A percentile compares a stretch with the other conserved stretches of the same genome.
These are phyloP conservation scores for Psilocybe sp. DNA, from an alignment of 768 basidiomycete genomes.

Conservation along the genomic window DNA sequence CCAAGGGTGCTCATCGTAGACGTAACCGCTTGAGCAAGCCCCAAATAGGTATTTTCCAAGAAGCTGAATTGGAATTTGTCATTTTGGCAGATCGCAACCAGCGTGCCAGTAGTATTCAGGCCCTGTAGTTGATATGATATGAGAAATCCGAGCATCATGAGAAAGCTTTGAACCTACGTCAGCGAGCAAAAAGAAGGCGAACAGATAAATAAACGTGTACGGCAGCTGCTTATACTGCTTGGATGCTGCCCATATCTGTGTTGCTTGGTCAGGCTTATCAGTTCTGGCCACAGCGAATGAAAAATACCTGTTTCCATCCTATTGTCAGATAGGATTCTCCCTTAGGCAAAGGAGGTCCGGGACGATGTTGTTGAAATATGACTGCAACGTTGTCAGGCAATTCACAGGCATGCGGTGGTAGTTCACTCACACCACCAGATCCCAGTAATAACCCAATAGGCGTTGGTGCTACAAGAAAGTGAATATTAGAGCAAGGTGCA, in stretches of 20 bases:
- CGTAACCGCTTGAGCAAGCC: conserved; percentile 71
- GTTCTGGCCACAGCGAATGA: not conserved
- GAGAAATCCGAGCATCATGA: not conserved
- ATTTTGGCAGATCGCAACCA: conserved; percentile 77
- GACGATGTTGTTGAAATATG: conserved; percentile 81
- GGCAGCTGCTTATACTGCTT: conserved; percentile 78
- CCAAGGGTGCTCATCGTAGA: conserved; percentile 70
- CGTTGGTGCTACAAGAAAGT: conserved; percentile 48
- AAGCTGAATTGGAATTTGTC: conserved; percentile 81
- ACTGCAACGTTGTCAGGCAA: conserved; percentile 37
- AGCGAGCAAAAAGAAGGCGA: conserved; percentile 75
- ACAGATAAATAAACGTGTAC: conserved; percentile 78
- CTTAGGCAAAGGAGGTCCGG: conserved; percentile 75
- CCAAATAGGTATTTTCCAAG: conserved; percentile 76
- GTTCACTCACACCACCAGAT: conserved; percentile 81
- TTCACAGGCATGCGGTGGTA: not conserved
- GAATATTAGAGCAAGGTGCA: not conserved
- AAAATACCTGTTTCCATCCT: conserved; percentile 79
- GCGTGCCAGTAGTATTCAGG: conserved; percentile 74
- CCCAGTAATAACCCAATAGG: conserved; percentile 75
- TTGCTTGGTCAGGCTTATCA: not conserved
- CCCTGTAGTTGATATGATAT: conserved; percentile 42
- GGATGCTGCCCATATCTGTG: conserved; percentile 71
- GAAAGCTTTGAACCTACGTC: conserved; percentile 43
- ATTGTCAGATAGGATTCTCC: conserved; percentile 76